Base-by-base conservation (phyloP, 192 early-diverging fungal species). In the Spinellus fusiger region DNA sequence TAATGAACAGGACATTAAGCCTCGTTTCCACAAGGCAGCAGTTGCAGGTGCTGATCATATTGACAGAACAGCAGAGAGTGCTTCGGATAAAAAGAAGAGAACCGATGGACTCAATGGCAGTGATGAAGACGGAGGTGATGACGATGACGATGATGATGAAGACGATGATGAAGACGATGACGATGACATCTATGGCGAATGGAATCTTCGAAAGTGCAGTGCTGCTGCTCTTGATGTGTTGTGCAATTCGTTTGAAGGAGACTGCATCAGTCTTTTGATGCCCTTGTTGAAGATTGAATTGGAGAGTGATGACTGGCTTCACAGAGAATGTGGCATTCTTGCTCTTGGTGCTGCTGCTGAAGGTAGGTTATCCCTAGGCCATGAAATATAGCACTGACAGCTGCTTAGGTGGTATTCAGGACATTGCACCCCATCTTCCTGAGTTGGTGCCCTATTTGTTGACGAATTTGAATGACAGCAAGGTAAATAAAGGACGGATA, bases 201-300 rank as follows among this genome's bases (percentile, higher is more conserved):
- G 98, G 98, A 99, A 94, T 69, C 71, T 99, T 38, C 87, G 98
- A 69, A 99, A 99, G 77, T 99, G 98, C 80, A 87, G 91, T 8
- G 96, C 98, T 1, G 94, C 95, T 7, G 93, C 95, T 47, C 73
- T 99, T 40, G 98, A 99, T 66, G 89, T 98, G 6, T 68, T 99
- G 55, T 89, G 95, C 16, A 92, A 88, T 28, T 85, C 93, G 1
- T 96, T 91, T 71, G 88, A 84, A 53, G 87, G 89, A 65, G 90
- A 86, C 20, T 79, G 96, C 58, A 77, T 99, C 38, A 77, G 85
- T 52, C 80, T 87, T 61, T 77, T 99, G 52, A 79, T 98, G 68
- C 96, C 98, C 16, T 76, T 84, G 34, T 79, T 98, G 37, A 87
- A 93, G 65, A 80, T 84, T 37, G 84, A 91, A 71, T 83, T 99